These are phyloP conservation scores for Sphagnurus paluster DNA, from an alignment of 1,284 basidiomycete genomes.

Conservation along the genomic window DNA sequence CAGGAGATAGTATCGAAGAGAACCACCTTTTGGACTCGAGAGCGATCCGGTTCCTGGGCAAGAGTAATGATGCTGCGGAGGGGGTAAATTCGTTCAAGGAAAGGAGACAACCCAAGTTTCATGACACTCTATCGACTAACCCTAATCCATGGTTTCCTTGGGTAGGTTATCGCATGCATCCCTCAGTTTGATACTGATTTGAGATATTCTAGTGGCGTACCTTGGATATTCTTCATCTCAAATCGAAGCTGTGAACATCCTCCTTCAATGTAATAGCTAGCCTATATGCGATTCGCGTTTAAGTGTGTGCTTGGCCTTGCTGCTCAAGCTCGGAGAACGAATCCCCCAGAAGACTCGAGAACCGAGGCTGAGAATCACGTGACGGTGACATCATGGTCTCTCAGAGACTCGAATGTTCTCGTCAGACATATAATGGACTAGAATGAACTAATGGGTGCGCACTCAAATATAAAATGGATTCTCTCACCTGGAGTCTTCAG, in stretches of 20 bases:
- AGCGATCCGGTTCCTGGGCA: conserved; percentile 40
- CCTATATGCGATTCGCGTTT: too few relatives aligned
- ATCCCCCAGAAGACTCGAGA: too few relatives aligned
- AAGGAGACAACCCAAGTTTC: conserved; percentile 43
- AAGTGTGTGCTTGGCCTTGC: too few relatives aligned
- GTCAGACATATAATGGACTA: too few relatives aligned
- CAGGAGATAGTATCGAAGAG: conserved; percentile 49
- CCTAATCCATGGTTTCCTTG: conserved; percentile 47
- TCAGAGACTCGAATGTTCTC: too few relatives aligned
- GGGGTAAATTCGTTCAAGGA: conserved; percentile 52
- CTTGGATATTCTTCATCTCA: conserved; percentile 35
- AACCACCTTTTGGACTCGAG: conserved; percentile 55
- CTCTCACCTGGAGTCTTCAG: not conserved
- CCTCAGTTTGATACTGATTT: not conserved
- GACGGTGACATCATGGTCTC: too few relatives aligned
- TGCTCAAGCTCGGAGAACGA: not conserved
- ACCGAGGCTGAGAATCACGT: too few relatives aligned
- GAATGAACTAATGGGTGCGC: not conserved
- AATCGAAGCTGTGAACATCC: conserved; percentile 34
- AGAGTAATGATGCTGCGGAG: conserved; percentile 43
- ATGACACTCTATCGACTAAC: conserved; percentile 41
- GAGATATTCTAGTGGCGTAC: conserved; percentile 35
- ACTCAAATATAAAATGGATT: not conserved
- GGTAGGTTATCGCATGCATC: conserved; percentile 35
- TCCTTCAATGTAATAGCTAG: too few relatives aligned